Percentiles rank a stretch among this genome's conserved stretches.
Evolutionary conservation across 805 yeast genomes (phyloP).

Genomic region (Saccharomycopsis fibuligera): DNA sequence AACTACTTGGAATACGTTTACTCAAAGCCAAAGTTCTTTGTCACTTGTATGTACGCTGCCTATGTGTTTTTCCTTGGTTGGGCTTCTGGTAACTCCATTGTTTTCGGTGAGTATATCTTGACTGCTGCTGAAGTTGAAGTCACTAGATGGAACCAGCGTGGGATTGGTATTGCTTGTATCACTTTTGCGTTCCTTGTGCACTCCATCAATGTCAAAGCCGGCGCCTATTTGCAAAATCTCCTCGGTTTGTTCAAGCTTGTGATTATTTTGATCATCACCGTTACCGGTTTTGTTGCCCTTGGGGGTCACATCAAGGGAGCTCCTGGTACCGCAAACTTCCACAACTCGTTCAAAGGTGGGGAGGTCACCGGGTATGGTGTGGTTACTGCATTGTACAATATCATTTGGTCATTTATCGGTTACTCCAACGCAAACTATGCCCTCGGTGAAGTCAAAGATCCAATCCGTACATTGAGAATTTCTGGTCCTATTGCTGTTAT

Average conservation of each 20-base stretch:
- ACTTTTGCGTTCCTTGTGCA: constrained; percentile 64
- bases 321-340: constrained; percentile 53
- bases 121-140: constrained; percentile 65
- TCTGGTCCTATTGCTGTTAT: constrained; percentile 75
- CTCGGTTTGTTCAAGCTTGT: constrained; percentile 69
- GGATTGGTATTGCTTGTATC: constrained; percentile 67
- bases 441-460: constrained; percentile 70
- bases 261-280: constrained; percentile 61
- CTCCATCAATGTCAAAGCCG: constrained; percentile 54
- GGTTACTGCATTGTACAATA: constrained; percentile 71
- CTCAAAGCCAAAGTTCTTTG: constrained; percentile 60
- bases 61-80: constrained; percentile 73
- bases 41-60: constrained; percentile 60
- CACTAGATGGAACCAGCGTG: constrained; percentile 72
- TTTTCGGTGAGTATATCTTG: constrained; percentile 71
- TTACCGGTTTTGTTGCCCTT: constrained; percentile 80
- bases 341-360: constrained; percentile 42
- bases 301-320: constrained; percentile 58
- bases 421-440: constrained; percentile 82
- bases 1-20: constrained; percentile 70
- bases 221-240: constrained; percentile 57
- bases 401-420: constrained; percentile 81
- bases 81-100: constrained; percentile 81
- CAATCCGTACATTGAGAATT: constrained; percentile 56
- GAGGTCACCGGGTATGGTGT: constrained; percentile 59